Evolutionary conservation across 495 filamentous ascomycete species (phyloP).

Genomic region (Aspergillus funiculosus): DNA sequence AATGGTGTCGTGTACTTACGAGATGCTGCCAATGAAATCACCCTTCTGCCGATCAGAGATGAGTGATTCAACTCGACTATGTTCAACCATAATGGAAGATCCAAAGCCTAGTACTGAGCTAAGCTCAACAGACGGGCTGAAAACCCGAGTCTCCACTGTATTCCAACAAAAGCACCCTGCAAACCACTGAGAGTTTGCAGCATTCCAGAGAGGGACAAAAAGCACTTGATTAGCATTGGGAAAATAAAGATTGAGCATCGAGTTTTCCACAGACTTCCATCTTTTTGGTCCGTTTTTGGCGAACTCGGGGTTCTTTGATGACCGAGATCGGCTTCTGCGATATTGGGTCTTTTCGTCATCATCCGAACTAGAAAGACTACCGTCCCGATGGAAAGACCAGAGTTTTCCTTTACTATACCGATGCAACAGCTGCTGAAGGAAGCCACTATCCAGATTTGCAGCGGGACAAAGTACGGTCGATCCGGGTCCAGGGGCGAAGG

Average conservation of each 20-base stretch:
- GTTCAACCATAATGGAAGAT: constrained; percentile 63
- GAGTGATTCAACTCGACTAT: constrained; percentile 54
- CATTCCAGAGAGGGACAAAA: constrained; percentile 62
- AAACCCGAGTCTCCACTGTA: constrained; percentile 37
- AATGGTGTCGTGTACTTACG: constrained; percentile 27
- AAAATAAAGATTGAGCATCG: constrained; percentile 41
- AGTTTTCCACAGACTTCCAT: constrained; percentile 38
- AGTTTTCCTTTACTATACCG: constrained; percentile 58
- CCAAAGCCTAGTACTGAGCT: constrained; percentile 58
- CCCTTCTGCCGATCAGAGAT: constrained; percentile 59
- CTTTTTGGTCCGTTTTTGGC: constrained; percentile 38
- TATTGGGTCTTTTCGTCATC: constrained; percentile 29
- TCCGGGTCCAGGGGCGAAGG: constrained; percentile 34
- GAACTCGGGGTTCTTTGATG: constrained; percentile 17
- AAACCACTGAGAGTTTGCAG: constrained; percentile 63
- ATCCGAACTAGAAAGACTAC: constrained; percentile 37
- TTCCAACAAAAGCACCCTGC: constrained; percentile 62
- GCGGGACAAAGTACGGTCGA: constrained; percentile 30
- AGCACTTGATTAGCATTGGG: constrained; percentile 41
- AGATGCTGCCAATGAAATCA: constrained; percentile 72
- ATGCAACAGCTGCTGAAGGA: constrained; percentile 49
- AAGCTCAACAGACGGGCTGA: constrained; percentile 38
- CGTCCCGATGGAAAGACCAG: constrained; percentile 57
- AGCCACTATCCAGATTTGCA: constrained; percentile 33
- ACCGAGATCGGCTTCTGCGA: constrained; percentile 17